Evolutionary conservation across 2,329 filamentous ascomycete genomes (phyloP).

Genomic region (Aureobasidium namibiae): DNA sequence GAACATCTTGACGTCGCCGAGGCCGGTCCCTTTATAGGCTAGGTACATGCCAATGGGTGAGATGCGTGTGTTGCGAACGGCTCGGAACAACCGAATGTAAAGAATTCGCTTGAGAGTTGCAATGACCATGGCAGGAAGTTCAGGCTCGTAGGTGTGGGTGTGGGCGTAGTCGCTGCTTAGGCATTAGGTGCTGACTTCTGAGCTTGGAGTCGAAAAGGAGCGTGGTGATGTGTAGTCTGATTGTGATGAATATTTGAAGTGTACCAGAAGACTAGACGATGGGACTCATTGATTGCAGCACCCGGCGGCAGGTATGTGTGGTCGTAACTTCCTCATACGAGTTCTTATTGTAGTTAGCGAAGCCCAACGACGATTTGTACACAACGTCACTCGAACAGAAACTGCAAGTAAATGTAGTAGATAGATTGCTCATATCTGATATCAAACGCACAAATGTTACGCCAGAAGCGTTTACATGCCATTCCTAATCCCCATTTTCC

Average conservation of each 20-base stretch:
- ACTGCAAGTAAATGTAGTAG: not conserved
- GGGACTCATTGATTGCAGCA: not conserved
- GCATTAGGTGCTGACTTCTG: not conserved
- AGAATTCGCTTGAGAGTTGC: slow-evolving; percentile 1
- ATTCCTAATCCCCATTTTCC: not conserved
- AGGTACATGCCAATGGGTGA: slow-evolving; percentile 16
- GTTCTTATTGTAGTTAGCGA: not conserved
- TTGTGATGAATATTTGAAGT: not conserved
- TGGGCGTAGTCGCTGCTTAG: not conserved
- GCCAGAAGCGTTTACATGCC: not conserved
- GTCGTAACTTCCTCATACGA: not conserved
- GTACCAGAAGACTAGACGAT: not conserved
- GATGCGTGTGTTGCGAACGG: slow-evolving; percentile 15
- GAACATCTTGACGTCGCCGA: slow-evolving; percentile 13
- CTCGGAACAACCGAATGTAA: not conserved
- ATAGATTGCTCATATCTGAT: not conserved
- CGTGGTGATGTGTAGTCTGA: not conserved
- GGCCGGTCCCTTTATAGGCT: slow-evolving; percentile 15
- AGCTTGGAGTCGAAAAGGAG: not conserved
- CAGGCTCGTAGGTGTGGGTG: not conserved
- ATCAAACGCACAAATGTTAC: not conserved
- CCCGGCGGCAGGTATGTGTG: not conserved
- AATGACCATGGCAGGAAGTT: not conserved
- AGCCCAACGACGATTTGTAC: not conserved
- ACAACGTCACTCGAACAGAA: not conserved